phyloP scores from a whole-genome alignment of 805 yeast genomes.

The Komagataella pseudopastoris region DNA sequence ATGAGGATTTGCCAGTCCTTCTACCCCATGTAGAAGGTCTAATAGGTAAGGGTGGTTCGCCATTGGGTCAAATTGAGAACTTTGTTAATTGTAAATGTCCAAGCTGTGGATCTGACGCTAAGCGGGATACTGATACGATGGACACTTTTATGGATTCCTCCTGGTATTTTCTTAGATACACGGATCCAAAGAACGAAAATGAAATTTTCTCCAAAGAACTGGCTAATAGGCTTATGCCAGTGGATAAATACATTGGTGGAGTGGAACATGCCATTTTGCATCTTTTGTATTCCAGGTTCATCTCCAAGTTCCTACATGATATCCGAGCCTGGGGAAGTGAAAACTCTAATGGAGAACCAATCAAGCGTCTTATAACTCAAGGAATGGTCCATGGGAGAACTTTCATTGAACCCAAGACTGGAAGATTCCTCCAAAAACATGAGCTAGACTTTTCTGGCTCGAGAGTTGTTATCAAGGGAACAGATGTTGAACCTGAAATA shows the following conservation, averaged over 20 bases:
- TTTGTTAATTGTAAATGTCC: constrained; percentile 76
- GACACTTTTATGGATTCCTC: constrained; percentile 97
- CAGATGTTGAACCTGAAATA: constrained; percentile 38
- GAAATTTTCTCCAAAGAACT: constrained; percentile 38
- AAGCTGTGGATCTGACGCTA: constrained; percentile 56
- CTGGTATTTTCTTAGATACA: constrained; percentile 85
- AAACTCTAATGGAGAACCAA: constrained; percentile 59
- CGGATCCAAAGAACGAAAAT: constrained; percentile 52
- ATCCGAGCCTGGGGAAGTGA: constrained; percentile 60
- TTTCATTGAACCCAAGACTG: constrained; percentile 53
- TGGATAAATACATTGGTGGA: constrained; percentile 88
- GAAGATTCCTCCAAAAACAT: constrained; percentile 65
- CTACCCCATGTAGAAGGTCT: constrained; percentile 46
- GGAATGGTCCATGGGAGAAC: constrained; percentile 98
- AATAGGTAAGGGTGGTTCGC: constrained; percentile 46
- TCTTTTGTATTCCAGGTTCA: constrained; percentile 72
- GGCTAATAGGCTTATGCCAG: constrained; percentile 54
- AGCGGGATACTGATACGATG: constrained; percentile 95
- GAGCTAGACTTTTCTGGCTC: constrained; percentile 40
- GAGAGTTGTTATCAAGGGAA: constrained; percentile 30
- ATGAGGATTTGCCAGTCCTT: constrained; percentile 66
- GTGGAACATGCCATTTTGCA: constrained; percentile 95
- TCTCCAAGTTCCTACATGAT: constrained; percentile 63
- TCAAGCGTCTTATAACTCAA: constrained; percentile 70
- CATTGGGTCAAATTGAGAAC: constrained; percentile 50